Conservation (phyloP, 306 rosid species). For the Cucurbita argyrosperma region DNA sequence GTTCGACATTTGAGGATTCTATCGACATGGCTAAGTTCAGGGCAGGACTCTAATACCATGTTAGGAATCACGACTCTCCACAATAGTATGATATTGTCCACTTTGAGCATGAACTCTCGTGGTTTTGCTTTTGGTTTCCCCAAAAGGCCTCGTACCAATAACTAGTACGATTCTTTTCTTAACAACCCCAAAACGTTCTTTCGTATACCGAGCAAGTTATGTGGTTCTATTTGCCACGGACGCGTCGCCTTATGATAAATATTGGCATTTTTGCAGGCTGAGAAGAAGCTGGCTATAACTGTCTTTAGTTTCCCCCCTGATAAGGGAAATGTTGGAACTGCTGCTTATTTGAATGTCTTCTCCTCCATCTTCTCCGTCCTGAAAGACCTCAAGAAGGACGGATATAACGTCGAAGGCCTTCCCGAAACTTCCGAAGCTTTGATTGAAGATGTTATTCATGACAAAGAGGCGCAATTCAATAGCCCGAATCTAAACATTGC, state of each 20-base stretch:
- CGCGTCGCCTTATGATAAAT: not conserved
- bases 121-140: no score
- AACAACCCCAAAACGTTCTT: no score
- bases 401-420: conserved; percentile 80
- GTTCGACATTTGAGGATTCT: no score
- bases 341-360: conserved; percentile 92
- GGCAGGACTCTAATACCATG: no score
- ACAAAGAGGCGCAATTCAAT: conserved; percentile 98
- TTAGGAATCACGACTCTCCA: no score
- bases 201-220: no score
- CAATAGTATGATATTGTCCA: no score
- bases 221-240: no score
- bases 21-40: no score
- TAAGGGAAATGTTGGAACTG: conserved; percentile 96
- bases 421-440: conserved; percentile 89
- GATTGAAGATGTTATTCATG: conserved; percentile 82
- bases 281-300: conserved; percentile 78
- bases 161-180: not conserved
- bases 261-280: conserved; percentile 36
- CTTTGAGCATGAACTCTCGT: no score
- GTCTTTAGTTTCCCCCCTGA: conserved; percentile 99
- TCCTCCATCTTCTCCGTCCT: conserved; percentile 83
- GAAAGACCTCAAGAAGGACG: conserved; percentile 64
- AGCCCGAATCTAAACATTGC: conserved; percentile 86
- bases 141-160: no score